These are phyloP conservation scores for Globisporangium splendens DNA, from an alignment of 352 stramenopile species.

Conservation along the genomic window DNA sequence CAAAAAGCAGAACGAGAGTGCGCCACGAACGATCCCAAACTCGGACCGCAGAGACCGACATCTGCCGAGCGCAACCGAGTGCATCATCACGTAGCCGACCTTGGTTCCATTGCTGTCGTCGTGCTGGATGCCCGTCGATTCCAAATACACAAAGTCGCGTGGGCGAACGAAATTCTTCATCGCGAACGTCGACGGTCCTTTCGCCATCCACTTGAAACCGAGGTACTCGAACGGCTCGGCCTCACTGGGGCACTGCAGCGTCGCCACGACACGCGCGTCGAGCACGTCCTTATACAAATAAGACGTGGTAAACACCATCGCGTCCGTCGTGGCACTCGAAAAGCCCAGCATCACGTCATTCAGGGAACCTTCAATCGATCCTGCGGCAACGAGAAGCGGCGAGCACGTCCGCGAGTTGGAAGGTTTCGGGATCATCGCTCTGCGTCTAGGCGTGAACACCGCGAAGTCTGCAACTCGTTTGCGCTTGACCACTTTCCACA, in stretches of 20 bases:
- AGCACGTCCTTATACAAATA: slow-evolving; percentile 22
- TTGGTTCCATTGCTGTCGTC: neutral
- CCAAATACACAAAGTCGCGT: slow-evolving; percentile 30
- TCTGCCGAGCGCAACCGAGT: slow-evolving; percentile 30
- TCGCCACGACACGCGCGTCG: slow-evolving; percentile 23
- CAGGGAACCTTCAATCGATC: slow-evolving; percentile 19
- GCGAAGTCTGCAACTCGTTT: slow-evolving; percentile 1
- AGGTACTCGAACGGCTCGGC: slow-evolving; percentile 23
- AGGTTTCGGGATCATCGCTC: slow-evolving; percentile 4
- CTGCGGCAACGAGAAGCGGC: slow-evolving; percentile 28
- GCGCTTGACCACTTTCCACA: slow-evolving; percentile 21
- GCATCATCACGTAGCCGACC: slow-evolving; percentile 28
- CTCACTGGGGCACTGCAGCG: slow-evolving; percentile 18
- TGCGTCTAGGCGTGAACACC: slow-evolving; percentile 16
- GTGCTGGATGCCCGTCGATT: slow-evolving; percentile 17
- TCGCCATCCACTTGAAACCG: slow-evolving; percentile 30
- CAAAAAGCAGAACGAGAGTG: slow-evolving; percentile 31
- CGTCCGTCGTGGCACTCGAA: slow-evolving; percentile 17
- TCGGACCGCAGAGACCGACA: slow-evolving; percentile 14
- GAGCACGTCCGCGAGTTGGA: slow-evolving; percentile 19
- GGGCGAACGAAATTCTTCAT: slow-evolving; percentile 20
- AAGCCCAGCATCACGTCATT: slow-evolving; percentile 29
- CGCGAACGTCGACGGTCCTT: slow-evolving; percentile 13
- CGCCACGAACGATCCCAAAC: slow-evolving; percentile 25
- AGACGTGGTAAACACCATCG: slow-evolving; percentile 21